These are phyloP conservation scores for Syzygium grande DNA, from an alignment of 345 rosid genomes.

Conservation along the genomic window DNA sequence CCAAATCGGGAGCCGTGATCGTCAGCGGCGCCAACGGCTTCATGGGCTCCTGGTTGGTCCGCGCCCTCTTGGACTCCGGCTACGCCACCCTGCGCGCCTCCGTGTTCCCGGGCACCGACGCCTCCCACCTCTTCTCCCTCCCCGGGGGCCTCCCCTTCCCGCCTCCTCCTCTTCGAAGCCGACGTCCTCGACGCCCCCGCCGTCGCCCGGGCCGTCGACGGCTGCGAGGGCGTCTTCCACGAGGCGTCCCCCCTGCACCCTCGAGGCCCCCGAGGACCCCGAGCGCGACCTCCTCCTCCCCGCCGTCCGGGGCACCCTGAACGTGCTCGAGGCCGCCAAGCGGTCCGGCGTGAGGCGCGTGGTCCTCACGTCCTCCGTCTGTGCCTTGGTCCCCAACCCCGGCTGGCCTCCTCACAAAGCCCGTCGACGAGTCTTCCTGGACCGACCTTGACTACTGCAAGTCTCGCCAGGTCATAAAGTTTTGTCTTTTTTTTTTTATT, in stretches of 20 bases:
- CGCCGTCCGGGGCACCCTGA: slow-evolving; percentile 70
- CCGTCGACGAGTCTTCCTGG: slow-evolving; percentile 70
- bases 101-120: slow-evolving; percentile 51
- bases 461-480: slow-evolving; percentile 31
- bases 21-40: slow-evolving; percentile 87
- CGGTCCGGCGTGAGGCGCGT: slow-evolving; percentile 55
- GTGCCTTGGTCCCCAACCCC: slow-evolving; percentile 69
- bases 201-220: slow-evolving; percentile 44
- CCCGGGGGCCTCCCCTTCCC: slow-evolving; percentile 16
- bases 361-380: slow-evolving; percentile 70
- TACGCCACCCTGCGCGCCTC: slow-evolving; percentile 60
- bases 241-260: slow-evolving; percentile 73
- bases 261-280: slow-evolving; percentile 56
- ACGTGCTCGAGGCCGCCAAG: slow-evolving; percentile 57
- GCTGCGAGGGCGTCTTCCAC: slow-evolving; percentile 77
- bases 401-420: slow-evolving; percentile 35
- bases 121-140: slow-evolving; percentile 41
- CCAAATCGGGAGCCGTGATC: slow-evolving; percentile 33
- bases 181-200: slow-evolving; percentile 53
- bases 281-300: slow-evolving; percentile 59
- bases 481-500: neutral
- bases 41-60: slow-evolving; percentile 73
- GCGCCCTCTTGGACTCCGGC: slow-evolving; percentile 37
- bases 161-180: slow-evolving; percentile 39
- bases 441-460: slow-evolving; percentile 72